Base-by-base conservation (phyloP, 208 protist genomes). In the Trypanosoma melophagium region DNA sequence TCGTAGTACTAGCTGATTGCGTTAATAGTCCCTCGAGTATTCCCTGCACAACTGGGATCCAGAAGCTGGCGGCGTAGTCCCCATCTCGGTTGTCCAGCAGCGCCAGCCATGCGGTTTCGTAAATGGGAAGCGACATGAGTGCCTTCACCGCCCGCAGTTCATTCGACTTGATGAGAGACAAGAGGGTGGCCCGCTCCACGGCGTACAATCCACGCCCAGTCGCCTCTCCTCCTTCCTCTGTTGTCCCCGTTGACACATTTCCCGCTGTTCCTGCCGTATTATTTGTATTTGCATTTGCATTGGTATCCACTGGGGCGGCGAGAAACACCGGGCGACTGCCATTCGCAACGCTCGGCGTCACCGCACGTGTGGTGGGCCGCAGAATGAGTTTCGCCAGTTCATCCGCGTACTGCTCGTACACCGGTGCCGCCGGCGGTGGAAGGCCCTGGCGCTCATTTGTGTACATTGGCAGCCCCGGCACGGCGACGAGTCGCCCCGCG, bases 381-480 rank as follows among this genome's bases (percentile, higher is more conserved):
- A 90, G 74, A 41, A 93, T 87, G 28, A 77, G 77, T 40, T 66
- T 65, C 42, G 76, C 82, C 5, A 93, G 55, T 31, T 84, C 71
- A 31, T 77, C 62, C 24, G 78, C 67, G 35, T 83, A 69, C 69
- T 89, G 71, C 60, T 95, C 90, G 72, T 95, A 95, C 35, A 92
- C 78, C 50, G 54, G 72, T 0, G 85, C 79, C 24, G 65, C 79
- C 1, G 87, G 87, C 17, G 90, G 85, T 0, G 87, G 87, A 42
- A 95, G 81, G 9, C 86, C 90, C 22, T 70, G 68, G n/a, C 67
- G 66, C 60, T 86, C 87, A 61, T 93, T 93, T 40, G 83, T 68
- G 67, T 79, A 38, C 60, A 79, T 84, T 21, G 86, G 84, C 56
- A 93, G 80, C 1, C 90, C 90, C 0, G 81, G 60, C 0, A 96